Percentiles rank a stretch among this genome's conserved stretches.
Conservation (phyloP, 148 eudicot genomes). For the Vaccinium macrocarpon region DNA sequence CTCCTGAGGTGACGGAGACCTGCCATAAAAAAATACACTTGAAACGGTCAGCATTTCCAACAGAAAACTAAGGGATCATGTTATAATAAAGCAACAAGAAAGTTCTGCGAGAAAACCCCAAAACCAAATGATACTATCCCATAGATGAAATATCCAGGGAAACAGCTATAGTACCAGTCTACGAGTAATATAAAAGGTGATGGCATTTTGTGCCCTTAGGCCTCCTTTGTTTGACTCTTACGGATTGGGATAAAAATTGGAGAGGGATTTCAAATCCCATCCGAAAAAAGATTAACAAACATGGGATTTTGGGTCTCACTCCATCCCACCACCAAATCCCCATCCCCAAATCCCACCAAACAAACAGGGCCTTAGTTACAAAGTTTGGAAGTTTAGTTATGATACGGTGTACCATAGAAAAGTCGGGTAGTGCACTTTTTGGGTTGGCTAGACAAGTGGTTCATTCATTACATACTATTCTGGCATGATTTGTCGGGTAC, state of each 20-base stretch:
- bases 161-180: neutral
- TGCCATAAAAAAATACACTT: conserved; percentile 21
- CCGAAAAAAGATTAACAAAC: too few relatives aligned
- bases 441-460: neutral
- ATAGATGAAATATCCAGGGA: too few relatives aligned
- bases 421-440: neutral
- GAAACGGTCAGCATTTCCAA: neutral
- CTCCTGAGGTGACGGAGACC: conserved; percentile 76
- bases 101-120: neutral
- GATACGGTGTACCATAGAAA: neutral
- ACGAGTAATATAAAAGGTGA: too few relatives aligned
- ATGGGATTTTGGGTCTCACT: too few relatives aligned
- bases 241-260: too few relatives aligned
- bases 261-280: too few relatives aligned
- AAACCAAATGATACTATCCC: neutral
- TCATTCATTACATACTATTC: neutral
- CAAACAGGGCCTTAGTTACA: too few relatives aligned
- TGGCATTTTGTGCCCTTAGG: neutral
- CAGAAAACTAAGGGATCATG: neutral
- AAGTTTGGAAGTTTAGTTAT: neutral
- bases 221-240: too few relatives aligned
- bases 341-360: too few relatives aligned
- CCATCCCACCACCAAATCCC: too few relatives aligned
- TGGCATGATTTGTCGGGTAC: neutral
- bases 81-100: neutral